Evolutionary conservation across 2,329 filamentous ascomycete species (phyloP).

Genomic region (Myriosclerotinia curreyana): DNA sequence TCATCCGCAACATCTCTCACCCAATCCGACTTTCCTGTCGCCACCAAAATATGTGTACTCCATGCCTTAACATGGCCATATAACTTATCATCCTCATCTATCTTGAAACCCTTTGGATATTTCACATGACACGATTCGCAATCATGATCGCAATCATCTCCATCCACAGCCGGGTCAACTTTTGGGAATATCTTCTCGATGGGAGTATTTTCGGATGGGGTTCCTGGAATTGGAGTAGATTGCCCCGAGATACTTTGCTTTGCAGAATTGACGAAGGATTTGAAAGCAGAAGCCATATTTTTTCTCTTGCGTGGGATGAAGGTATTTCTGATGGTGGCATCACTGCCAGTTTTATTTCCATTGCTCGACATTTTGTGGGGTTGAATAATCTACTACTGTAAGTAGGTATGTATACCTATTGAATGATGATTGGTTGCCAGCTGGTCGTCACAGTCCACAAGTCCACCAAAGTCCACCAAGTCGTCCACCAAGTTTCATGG

Average conservation of each 20-base stretch:
- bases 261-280: conserved; percentile 33
- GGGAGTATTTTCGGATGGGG: conserved; percentile 29
- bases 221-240: conserved; percentile 32
- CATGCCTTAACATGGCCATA: conserved; percentile 86
- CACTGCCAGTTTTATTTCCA: conserved; percentile 12
- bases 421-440: background rate
- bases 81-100: conserved; percentile 74
- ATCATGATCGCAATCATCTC: conserved; percentile 84
- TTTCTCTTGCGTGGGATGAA: conserved; percentile 16
- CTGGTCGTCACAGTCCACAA: background rate
- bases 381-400: background rate
- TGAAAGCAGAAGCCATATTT: conserved; percentile 35
- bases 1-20: conserved; percentile 85
- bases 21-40: conserved; percentile 96
- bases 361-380: conserved; percentile 14
- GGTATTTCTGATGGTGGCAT: conserved; percentile 5
- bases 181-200: conserved; percentile 61
- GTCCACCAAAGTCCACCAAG: too few species aligned
- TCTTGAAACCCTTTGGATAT: conserved; percentile 69
- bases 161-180: conserved; percentile 73
- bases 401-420: background rate
- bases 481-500: too few species aligned
- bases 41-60: conserved; percentile 85
- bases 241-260: conserved; percentile 32
- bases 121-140: conserved; percentile 76